These are phyloP conservation scores for Xerophyta viscosa DNA, from an alignment of 106 monocot genomes.

Conservation along the genomic window DNA sequence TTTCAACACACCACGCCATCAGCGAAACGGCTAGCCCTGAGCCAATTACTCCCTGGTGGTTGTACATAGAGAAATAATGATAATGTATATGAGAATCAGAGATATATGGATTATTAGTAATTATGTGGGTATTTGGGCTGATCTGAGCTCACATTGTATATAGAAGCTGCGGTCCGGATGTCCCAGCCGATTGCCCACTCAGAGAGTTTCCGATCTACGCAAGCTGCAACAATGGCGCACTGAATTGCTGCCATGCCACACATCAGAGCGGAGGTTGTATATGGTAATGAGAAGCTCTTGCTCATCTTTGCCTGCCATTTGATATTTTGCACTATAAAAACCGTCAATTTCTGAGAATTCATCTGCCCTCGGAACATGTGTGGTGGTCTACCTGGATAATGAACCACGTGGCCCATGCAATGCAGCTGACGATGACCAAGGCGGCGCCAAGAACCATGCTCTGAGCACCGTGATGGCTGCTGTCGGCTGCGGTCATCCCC, in stretches of 20 bases:
- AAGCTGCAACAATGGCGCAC: constrained; percentile 32
- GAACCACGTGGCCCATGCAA: constrained; percentile 74
- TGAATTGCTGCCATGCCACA: constrained; percentile 51
- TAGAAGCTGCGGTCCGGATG: constrained; percentile 40
- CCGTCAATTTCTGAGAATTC: not conserved
- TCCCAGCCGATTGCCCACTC: constrained; percentile 63
- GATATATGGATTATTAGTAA: too few relatives aligned
- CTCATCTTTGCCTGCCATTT: constrained; percentile 42
- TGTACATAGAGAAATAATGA: not conserved
- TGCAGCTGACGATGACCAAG: constrained; percentile 57
- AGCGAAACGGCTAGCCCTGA: constrained; percentile 49
- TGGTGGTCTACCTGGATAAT: constrained; percentile 42
- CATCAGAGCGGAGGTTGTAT: constrained; percentile 59
- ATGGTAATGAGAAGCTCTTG: constrained; percentile 43
- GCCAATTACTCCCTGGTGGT: constrained; percentile 43
- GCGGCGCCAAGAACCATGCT: constrained; percentile 37
- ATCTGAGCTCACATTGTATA: constrained; percentile 78
- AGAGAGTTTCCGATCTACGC: constrained; percentile 24
- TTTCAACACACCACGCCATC: constrained; percentile 71
- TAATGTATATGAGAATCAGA: not conserved
- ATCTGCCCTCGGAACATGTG: not conserved
- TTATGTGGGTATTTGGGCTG: too few relatives aligned
- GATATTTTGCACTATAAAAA: not conserved
- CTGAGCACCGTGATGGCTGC: not conserved
- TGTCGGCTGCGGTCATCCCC: not conserved